Evolutionary conservation across 2,329 filamentous ascomycete species (phyloP), one percentile per base, ranked within the genome.

Genomic region (Colletotrichum noveboracense): DNA sequence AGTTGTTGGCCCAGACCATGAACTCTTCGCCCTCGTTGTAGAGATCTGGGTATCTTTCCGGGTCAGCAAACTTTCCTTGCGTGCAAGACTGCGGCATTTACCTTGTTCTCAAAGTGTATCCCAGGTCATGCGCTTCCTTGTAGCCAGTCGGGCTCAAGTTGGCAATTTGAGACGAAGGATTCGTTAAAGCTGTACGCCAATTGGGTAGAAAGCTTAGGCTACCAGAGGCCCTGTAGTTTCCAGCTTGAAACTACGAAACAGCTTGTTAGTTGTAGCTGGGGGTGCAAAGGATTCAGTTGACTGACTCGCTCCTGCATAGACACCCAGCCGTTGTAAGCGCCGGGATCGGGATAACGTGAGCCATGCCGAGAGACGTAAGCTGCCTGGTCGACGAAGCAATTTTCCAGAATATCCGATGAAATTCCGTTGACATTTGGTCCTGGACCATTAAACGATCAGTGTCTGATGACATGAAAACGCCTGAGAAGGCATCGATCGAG

Each of bases 1-100:
- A 94, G 78, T 92, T 90, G 80, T 94, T 94, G 21, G 91, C 88
- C 91, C 91, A 94, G 8, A 92, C 88, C 10, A 89, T 85, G 78
- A 93, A 93, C 10, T 85, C 80, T 7, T 87, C 84, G 8, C 87
- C 87, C 66, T 88, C 85, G 2, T 80, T 78, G 78, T 90, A 90
- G 21, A 93, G 86, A 48, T 88, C 81, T 0, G 87, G 86, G 71
- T 89, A 89, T 66, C 85, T 85, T 14, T 8, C 26, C 3, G 13
- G 10, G 28, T 75, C 7, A 75, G 52, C 60, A 30, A 28, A 60
- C 7, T 12, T 9, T 30, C 6, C 16, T 12, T 16, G 61, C 7
- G 7, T 61, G 14, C 13, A 14, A 36, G 26, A 13, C 48, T 34
- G 4, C 13, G 16, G 62, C 21, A 30, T 66, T 28, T 65, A 85